Evolutionary conservation across 352 stramenopile species (phyloP).

Genomic region (Halophytophthora polymorphica): DNA sequence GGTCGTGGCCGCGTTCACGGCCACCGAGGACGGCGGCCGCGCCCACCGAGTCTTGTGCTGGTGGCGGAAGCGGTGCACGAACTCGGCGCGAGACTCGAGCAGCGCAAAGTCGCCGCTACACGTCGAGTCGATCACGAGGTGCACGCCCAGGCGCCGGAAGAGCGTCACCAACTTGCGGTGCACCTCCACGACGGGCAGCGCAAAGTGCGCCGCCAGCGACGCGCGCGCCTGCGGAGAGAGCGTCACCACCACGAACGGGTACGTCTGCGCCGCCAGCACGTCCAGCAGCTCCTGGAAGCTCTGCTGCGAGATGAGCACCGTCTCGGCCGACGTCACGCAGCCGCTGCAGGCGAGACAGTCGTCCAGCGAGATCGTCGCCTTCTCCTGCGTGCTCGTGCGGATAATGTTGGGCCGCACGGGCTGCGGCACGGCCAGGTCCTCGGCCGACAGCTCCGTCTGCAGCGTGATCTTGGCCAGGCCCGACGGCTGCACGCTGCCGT

Average conservation of each 20-base stretch:
- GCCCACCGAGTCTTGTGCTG: constrained; percentile 71
- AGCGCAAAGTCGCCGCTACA: constrained; percentile 90
- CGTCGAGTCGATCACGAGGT: constrained; percentile 92
- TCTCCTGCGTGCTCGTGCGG: constrained; percentile 67
- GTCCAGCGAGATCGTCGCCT: constrained; percentile 92
- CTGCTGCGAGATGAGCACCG: constrained; percentile 97
- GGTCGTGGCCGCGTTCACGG: constrained; percentile 59
- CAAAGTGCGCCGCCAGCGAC: constrained; percentile 83
- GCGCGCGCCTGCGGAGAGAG: constrained; percentile 87
- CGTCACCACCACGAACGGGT: constrained; percentile 77
- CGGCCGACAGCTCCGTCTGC: constrained; percentile 62
- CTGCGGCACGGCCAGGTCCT: constrained; percentile 46
- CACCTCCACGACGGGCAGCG: constrained; percentile 54
- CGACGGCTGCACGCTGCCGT: constrained; percentile 7
- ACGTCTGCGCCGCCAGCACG: constrained; percentile 40
- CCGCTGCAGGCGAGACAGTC: constrained; percentile 97
- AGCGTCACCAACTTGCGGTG: constrained; percentile 76
- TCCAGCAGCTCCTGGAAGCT: constrained; percentile 89
- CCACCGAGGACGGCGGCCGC: constrained; percentile 64
- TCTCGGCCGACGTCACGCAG: constrained; percentile 97
- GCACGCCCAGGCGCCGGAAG: constrained; percentile 80
- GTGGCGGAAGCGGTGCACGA: constrained; percentile 81
- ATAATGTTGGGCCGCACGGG: constrained; percentile 74
- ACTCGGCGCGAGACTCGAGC: constrained; percentile 91
- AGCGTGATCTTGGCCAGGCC: constrained; percentile 74